Evolutionary conservation across 495 filamentous ascomycete species (phyloP).

Genomic region (Aspergillus avenaceus): DNA sequence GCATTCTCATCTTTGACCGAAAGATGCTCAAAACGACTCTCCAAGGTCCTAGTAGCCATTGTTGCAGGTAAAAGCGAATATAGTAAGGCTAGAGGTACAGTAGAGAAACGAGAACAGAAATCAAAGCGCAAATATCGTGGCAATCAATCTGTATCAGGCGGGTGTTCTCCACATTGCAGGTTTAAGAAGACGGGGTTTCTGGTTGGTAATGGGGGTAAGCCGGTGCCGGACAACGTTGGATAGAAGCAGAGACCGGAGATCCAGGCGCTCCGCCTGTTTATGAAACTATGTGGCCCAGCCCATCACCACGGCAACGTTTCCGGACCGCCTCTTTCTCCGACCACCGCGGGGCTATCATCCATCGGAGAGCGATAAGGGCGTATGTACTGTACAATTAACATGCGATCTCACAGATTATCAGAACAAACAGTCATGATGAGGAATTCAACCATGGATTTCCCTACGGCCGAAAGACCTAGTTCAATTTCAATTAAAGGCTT

Average conservation of each 20-base stretch:
- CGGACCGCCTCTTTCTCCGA: conserved; percentile 39
- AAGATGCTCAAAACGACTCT: conserved; percentile 77
- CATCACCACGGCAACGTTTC: conserved; percentile 39
- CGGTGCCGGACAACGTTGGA: conserved; percentile 14
- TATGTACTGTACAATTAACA: no score
- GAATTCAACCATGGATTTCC: conserved; percentile 21
- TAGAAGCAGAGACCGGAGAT: conserved; percentile 11
- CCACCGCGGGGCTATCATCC: conserved; percentile 30
- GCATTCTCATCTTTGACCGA: conserved; percentile 81
- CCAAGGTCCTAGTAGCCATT: conserved; percentile 61
- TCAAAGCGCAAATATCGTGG: background rate
- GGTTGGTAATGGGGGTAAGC: conserved; percentile 6
- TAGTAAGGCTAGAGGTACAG: background rate
- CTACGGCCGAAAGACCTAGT: conserved; percentile 27
- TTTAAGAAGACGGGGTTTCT: background rate
- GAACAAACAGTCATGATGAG: background rate
- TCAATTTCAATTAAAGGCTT: conserved; percentile 55
- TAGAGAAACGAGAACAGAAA: background rate
- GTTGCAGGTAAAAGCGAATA: conserved; percentile 3
- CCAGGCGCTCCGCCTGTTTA: conserved; percentile 29
- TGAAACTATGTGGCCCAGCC: conserved; percentile 8
- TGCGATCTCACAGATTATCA: conserved; percentile 7
- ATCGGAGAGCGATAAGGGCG: background rate
- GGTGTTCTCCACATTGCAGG: background rate
- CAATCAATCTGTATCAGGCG: background rate